Conservation (phyloP, 2,329 filamentous ascomycete genomes). For the Pochonia chlamydosporia region DNA sequence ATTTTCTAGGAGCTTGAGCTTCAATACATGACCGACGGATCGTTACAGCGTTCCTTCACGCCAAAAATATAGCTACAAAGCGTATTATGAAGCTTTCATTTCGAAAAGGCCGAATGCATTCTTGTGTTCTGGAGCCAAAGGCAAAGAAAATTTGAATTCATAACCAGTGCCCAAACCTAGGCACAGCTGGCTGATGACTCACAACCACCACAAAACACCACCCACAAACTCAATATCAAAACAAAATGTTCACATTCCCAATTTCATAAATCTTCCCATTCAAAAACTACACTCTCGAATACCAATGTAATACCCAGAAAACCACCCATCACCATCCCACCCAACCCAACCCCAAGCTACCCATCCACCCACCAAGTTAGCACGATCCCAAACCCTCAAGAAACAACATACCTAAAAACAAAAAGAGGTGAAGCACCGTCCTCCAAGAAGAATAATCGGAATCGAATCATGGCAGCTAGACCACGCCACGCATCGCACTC, state of each 20-base stretch:
- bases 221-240: not conserved
- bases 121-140: too few relatives aligned
- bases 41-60: too few relatives aligned
- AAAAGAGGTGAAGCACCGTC: conserved; percentile 16
- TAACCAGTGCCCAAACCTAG: too few relatives aligned
- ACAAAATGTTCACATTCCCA: not conserved
- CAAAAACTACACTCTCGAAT: too few relatives aligned
- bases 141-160: too few relatives aligned
- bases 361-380: conserved; percentile 7
- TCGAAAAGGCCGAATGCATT: too few relatives aligned
- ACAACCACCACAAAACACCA: not conserved
- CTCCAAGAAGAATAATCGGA: conserved; percentile 19
- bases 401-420: conserved; percentile 10
- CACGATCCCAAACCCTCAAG: not conserved
- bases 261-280: not conserved
- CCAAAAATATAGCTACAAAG: too few relatives aligned
- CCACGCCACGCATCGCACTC: conserved; percentile 19
- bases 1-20: not conserved
- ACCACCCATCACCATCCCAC: not conserved
- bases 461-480: conserved; percentile 17
- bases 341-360: not conserved
- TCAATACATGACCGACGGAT: too few relatives aligned
- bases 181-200: too few relatives aligned
- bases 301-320: not conserved
- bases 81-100: too few relatives aligned